Conservation (phyloP, 108 stramenopile species). For the Nitzschia palea region DNA sequence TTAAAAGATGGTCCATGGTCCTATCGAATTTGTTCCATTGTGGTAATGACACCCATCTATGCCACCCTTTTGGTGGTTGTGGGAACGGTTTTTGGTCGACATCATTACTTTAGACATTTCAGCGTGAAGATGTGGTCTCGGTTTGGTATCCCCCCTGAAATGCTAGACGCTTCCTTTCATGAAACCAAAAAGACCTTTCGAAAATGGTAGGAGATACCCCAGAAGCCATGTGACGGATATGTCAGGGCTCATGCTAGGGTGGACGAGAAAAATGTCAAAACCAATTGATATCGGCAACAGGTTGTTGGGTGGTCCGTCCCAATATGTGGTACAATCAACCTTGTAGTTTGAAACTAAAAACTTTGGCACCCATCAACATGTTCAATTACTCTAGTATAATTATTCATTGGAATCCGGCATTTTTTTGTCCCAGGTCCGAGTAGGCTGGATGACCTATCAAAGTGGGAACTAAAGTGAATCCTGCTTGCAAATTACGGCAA, state of each 20-base stretch:
- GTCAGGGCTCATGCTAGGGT: too few species aligned
- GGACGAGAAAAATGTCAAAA: not conserved
- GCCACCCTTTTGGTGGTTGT: conserved; percentile 66
- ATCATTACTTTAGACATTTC: conserved; percentile 86
- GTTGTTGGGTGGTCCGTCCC: too few species aligned
- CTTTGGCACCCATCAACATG: too few species aligned
- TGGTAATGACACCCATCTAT: conserved; percentile 89
- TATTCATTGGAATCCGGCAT: too few species aligned
- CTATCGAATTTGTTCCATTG: conserved; percentile 77
- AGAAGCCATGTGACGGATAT: not conserved
- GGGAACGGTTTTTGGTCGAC: conserved; percentile 83
- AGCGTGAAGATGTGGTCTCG: conserved; percentile 86
- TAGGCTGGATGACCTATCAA: too few species aligned
- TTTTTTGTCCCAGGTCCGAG: too few species aligned
- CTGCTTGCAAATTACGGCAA: too few species aligned
- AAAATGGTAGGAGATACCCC: conserved; percentile 55
- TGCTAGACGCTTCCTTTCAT: conserved; percentile 69
- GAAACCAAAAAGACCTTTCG: conserved; percentile 72
- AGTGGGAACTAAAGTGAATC: too few species aligned
- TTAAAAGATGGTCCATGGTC: conserved; percentile 87
- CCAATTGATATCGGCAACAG: not conserved
- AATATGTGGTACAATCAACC: too few species aligned
- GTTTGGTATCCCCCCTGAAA: conserved; percentile 85
- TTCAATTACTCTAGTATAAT: too few species aligned
- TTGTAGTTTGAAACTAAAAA: too few species aligned